A percentile compares a stretch with the other conserved stretches of the same genome.
phyloP scores from a whole-genome alignment of 371 early-diverging fungal species.

The Mucor indicus region DNA sequence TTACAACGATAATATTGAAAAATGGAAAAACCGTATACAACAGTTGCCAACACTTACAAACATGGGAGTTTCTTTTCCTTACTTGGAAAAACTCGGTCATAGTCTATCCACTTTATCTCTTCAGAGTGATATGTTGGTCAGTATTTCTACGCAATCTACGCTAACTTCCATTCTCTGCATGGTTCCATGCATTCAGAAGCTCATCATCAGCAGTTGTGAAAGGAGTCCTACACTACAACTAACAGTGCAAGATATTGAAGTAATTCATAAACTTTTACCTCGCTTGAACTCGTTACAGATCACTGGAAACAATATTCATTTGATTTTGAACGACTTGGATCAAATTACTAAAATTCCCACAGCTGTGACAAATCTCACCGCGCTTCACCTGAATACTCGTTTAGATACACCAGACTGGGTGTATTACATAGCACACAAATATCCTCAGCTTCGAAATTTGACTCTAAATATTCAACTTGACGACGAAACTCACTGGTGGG shows the following conservation, averaged over 20 bases:
- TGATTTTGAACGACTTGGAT: background rate
- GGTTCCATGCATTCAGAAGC: constrained; percentile 1
- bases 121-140: constrained; percentile 5
- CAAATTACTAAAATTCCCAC: background rate
- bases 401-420: constrained; percentile 6
- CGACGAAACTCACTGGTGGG: background rate
- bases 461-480: constrained; percentile 2
- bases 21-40: constrained; percentile 2
- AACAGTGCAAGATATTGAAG: constrained; percentile 10
- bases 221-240: background rate
- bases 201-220: background rate
- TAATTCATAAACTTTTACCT: constrained; percentile 3
- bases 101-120: constrained; percentile 1
- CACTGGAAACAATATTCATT: constrained; percentile 6
- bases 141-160: constrained; percentile 1
- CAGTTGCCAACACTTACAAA: constrained; percentile 7
- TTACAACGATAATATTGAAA: background rate
- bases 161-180: constrained; percentile 3
- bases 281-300: background rate
- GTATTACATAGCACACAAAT: constrained; percentile 14
- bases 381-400: constrained; percentile 3
- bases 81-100: constrained; percentile 3
- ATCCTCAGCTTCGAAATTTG: constrained; percentile 1
- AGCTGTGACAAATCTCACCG: background rate
- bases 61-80: constrained; percentile 3